Evolutionary conservation across 2,329 filamentous ascomycete species (phyloP).

Genomic region (Exophiala dermatitidis): DNA sequence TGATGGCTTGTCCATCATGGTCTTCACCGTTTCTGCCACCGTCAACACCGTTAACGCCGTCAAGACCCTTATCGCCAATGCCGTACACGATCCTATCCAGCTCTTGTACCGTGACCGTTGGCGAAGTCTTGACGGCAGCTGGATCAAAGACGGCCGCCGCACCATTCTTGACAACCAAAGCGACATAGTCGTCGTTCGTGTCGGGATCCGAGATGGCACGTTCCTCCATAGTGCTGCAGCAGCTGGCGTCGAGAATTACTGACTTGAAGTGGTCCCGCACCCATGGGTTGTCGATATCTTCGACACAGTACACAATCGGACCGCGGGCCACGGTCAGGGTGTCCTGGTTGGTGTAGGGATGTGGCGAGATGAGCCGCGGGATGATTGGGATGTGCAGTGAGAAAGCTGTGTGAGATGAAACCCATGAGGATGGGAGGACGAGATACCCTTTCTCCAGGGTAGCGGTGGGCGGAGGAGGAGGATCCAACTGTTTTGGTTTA

Average conservation of each 20-base stretch:
- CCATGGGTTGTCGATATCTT: slow-evolving; percentile 53
- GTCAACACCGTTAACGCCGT: too few species aligned
- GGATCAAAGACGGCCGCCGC: slow-evolving; percentile 4
- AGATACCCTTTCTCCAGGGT: slow-evolving; percentile 46
- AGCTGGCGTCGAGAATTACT: slow-evolving; percentile 17
- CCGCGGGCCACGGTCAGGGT: slow-evolving; percentile 50
- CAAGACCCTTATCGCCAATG: too few species aligned
- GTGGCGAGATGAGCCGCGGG: slow-evolving; percentile 46
- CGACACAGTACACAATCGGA: slow-evolving; percentile 54
- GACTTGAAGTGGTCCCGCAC: slow-evolving; percentile 50
- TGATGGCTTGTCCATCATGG: too few species aligned
- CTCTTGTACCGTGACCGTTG: slow-evolving; percentile 1
- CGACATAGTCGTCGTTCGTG: slow-evolving; percentile 13
- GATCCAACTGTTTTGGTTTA: not conserved
- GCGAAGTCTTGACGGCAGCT: slow-evolving; percentile 4
- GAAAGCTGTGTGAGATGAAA: slow-evolving; percentile 38
- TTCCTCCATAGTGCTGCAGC: slow-evolving; percentile 2
- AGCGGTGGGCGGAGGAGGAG: slow-evolving; percentile 31
- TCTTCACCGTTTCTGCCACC: too few species aligned
- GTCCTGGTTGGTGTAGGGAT: slow-evolving; percentile 52
- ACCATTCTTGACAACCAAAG: slow-evolving; percentile 9
- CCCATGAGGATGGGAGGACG: slow-evolving; percentile 38
- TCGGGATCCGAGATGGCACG: slow-evolving; percentile 1
- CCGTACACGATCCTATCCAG: not conserved
- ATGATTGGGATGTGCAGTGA: slow-evolving; percentile 43